phyloP scores from a whole-genome alignment of 106 monocot genomes.

The Posidonia australis region DNA sequence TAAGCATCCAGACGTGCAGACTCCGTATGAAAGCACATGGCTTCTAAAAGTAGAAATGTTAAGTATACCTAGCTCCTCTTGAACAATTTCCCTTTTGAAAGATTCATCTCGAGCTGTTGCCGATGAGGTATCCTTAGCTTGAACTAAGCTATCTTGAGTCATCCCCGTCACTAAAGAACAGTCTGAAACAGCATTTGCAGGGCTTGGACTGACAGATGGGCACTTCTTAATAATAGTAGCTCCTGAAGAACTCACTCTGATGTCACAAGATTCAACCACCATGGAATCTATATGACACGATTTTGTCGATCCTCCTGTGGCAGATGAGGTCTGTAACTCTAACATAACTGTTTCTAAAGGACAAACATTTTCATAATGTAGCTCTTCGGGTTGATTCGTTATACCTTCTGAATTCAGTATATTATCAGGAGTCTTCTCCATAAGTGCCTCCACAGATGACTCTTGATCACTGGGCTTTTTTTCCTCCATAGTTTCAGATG shows the following conservation, averaged over 20 bases:
- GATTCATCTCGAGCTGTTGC: conserved; percentile 6
- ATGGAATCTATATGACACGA: not conserved
- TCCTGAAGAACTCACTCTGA: not conserved
- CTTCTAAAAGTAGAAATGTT: not conserved
- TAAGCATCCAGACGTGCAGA: not conserved
- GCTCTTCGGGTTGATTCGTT: not conserved
- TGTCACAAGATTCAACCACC: not conserved
- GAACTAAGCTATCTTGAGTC: conserved; percentile 2
- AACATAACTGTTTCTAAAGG: not conserved
- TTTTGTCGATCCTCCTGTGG: not conserved
- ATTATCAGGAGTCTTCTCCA: not conserved
- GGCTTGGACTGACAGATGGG: too few species aligned
- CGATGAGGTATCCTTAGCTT: conserved; percentile 11
- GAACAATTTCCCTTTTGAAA: not conserved
- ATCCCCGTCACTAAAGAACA: conserved; percentile 2
- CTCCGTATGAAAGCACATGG: not conserved
- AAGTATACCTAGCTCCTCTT: conserved; percentile 9
- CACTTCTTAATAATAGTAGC: too few species aligned
- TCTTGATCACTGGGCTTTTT: not conserved
- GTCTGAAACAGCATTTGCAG: not conserved
- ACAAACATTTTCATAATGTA: not conserved
- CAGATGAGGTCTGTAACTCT: not conserved
- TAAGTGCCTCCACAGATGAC: not conserved
- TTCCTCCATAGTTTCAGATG: not conserved
- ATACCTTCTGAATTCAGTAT: not conserved